Conservation (phyloP, 345 rosid species). For the Euphorbia tirucalli region DNA sequence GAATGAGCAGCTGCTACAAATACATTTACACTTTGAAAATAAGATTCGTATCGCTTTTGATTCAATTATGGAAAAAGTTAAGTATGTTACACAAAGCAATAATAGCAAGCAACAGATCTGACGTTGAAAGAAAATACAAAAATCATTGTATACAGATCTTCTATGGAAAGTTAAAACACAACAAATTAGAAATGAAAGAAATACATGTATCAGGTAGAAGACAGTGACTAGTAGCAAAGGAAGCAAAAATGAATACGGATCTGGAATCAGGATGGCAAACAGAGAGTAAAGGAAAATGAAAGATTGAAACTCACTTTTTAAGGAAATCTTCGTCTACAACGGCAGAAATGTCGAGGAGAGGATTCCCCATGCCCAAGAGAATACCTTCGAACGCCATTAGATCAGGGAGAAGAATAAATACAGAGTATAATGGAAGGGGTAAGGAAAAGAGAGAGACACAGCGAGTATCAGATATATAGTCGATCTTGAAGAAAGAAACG, state of each 20-base stretch:
- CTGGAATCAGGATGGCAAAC: constrained; percentile 1
- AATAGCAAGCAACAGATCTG: neutral
- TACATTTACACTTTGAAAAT: neutral
- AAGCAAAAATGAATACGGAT: neutral
- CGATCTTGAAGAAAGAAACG: neutral
- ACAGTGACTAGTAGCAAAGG: neutral
- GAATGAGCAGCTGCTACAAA: neutral
- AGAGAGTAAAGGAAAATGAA: neutral
- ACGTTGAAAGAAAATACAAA: neutral
- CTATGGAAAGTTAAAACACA: neutral
- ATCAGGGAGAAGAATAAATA: neutral
- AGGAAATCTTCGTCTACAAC: constrained; percentile 88
- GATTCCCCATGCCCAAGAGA: constrained; percentile 92
- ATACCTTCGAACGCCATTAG: constrained; percentile 62
- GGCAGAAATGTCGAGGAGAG: constrained; percentile 95
- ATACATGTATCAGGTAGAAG: neutral
- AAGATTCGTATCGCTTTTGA: neutral
- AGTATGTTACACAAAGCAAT: neutral
- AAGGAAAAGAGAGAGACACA: too few species aligned
- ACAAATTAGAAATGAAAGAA: neutral
- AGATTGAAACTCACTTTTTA: constrained; percentile 45
- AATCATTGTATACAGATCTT: neutral
- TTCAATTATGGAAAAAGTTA: too few species aligned
- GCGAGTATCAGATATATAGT: neutral
- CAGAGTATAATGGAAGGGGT: too few species aligned